phyloP scores from a whole-genome alignment of 2,329 filamentous ascomycete genomes.

The Fusarium tjaetaba region DNA sequence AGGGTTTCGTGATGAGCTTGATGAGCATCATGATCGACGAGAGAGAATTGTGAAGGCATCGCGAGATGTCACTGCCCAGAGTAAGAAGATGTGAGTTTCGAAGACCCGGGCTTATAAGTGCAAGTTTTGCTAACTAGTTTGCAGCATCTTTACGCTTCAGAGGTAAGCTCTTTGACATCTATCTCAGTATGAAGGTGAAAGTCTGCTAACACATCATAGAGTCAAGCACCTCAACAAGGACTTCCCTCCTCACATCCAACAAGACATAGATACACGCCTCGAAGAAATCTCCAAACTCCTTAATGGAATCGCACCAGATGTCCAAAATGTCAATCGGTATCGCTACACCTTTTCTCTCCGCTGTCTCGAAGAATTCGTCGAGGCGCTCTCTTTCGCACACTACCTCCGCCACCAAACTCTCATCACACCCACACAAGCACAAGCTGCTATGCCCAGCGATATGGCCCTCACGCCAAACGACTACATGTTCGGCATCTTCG shows the following conservation, averaged over 20 bases:
- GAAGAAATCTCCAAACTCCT: constrained; percentile 78
- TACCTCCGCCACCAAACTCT: constrained; percentile 84
- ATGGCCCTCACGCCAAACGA: constrained; percentile 81
- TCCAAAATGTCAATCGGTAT: constrained; percentile 81
- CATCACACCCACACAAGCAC: constrained; percentile 72
- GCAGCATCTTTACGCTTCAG: constrained; percentile 53
- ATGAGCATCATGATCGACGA: constrained; percentile 92
- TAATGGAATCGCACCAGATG: constrained; percentile 72
- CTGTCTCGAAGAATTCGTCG: constrained; percentile 93
- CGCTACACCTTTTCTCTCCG: constrained; percentile 84
- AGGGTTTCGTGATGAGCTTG: constrained; percentile 84
- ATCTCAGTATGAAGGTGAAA: background rate
- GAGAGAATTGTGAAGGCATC: constrained; percentile 92
- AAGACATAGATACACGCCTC: constrained; percentile 76
- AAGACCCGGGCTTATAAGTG: too few relatives aligned
- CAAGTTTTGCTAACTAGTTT: background rate
- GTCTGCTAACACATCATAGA: constrained; percentile 54
- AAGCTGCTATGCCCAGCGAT: constrained; percentile 57
- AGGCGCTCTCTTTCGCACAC: constrained; percentile 87
- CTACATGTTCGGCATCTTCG: constrained; percentile 90
- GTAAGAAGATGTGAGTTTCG: constrained; percentile 88
- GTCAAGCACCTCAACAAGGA: constrained; percentile 70
- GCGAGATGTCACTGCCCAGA: constrained; percentile 89
- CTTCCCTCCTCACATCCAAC: constrained; percentile 74
- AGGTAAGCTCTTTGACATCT: constrained; percentile 44